A percentile compares a stretch with the other conserved stretches of the same genome.
phyloP scores from a whole-genome alignment of 2,329 filamentous ascomycete genomes.

The Exutisphaerella laricina region DNA sequence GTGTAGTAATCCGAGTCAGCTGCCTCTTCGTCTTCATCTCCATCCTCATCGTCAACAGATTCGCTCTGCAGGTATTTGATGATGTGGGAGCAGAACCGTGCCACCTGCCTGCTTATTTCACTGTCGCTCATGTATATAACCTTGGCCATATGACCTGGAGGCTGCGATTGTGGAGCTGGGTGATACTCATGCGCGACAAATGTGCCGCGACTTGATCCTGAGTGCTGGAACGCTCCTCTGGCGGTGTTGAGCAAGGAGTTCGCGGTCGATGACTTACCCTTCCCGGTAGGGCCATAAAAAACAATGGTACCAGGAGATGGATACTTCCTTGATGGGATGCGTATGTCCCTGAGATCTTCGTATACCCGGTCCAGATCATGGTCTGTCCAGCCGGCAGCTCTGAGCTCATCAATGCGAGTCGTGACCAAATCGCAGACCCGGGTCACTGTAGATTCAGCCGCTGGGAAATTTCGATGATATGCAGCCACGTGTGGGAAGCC shows the following conservation, averaged over 20 bases:
- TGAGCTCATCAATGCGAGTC: neutral
- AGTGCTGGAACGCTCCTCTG: slow-evolving; percentile 8
- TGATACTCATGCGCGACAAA: slow-evolving; percentile 11
- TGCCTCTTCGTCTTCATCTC: slow-evolving; percentile 4
- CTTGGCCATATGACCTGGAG: slow-evolving; percentile 1
- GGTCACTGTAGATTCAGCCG: neutral
- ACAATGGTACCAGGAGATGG: slow-evolving; percentile 1
- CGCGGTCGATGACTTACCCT: slow-evolving; percentile 16
- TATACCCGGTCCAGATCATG: neutral
- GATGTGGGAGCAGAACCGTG: slow-evolving; percentile 1
- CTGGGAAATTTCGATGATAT: neutral
- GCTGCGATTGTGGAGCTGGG: neutral
- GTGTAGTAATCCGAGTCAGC: neutral
- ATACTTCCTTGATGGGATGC: slow-evolving; percentile 6
- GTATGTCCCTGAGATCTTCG: slow-evolving; percentile 2
- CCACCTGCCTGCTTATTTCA: neutral
- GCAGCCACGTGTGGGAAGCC: neutral
- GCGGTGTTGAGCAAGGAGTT: slow-evolving; percentile 8
- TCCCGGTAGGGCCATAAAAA: slow-evolving; percentile 14
- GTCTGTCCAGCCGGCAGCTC: neutral
- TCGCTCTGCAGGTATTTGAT: neutral
- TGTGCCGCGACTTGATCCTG: slow-evolving; percentile 12
- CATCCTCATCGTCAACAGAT: slow-evolving; percentile 5
- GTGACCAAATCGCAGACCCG: neutral
- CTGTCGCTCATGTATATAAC: slow-evolving; percentile 2